Percentiles rank a stretch among this genome's conserved stretches.
These are phyloP conservation scores for Picea abies DNA, from an alignment of 83 land plant species.

Conservation along the genomic window DNA sequence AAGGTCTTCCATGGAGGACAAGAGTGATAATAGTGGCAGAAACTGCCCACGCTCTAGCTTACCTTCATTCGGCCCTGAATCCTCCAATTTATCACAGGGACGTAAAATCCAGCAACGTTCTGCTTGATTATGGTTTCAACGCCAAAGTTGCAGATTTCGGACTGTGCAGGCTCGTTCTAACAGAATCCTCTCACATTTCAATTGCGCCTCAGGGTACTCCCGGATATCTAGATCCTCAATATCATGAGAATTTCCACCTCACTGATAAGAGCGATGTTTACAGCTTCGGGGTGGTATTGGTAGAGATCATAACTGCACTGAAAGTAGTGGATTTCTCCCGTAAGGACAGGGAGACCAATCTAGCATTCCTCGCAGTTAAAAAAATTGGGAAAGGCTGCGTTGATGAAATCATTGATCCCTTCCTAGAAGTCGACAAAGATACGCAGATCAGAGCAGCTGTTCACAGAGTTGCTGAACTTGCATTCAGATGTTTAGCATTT, in stretches of 20 bases:
- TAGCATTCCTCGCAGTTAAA: conserved; percentile 66
- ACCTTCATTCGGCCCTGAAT: too few relatives aligned
- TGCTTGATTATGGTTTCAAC: conserved; percentile 56
- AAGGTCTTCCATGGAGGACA: too few relatives aligned
- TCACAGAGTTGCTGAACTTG: too few relatives aligned
- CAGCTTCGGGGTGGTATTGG: too few relatives aligned
- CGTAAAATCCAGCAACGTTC: conserved; percentile 2
- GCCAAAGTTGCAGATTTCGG: conserved; percentile 87
- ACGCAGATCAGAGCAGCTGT: conserved; percentile 50
- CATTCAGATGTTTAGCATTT: too few relatives aligned
- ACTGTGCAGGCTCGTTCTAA: conserved; percentile 55
- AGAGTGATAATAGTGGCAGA: too few relatives aligned
- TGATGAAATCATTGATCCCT: conserved; percentile 17
- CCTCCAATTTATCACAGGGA: too few relatives aligned
- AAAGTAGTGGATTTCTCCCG: neutral
- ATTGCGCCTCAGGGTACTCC: conserved; percentile 51
- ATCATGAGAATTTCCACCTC: too few relatives aligned
- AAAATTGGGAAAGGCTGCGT: conserved; percentile 56
- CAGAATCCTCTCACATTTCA: conserved; percentile 71
- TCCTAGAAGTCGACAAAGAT: conserved; percentile 40
- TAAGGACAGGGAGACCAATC: conserved; percentile 50
- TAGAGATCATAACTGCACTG: too few relatives aligned
- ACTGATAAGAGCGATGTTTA: too few relatives aligned
- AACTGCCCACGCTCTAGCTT: too few relatives aligned
- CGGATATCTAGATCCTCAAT: too few relatives aligned